phyloP scores from a whole-genome alignment of 805 yeast genomes.

The Metschnikowia reukaufii region DNA sequence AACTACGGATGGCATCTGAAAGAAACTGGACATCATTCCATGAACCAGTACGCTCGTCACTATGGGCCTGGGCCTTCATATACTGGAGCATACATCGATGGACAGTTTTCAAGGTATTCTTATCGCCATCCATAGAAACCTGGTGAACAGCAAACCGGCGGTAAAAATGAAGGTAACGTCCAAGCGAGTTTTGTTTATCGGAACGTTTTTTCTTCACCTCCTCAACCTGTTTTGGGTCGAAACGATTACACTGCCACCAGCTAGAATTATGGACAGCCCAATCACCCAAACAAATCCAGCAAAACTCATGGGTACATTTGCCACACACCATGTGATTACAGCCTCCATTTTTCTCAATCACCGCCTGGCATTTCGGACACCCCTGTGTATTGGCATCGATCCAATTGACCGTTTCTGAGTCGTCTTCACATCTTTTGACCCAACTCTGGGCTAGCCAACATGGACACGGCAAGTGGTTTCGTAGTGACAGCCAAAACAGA shows the following conservation, averaged over 20 bases:
- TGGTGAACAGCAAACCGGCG: slow-evolving; percentile 75
- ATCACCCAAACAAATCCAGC: slow-evolving; percentile 85
- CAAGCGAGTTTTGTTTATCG: slow-evolving; percentile 48
- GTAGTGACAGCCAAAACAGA: slow-evolving; percentile 73
- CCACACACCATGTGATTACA: slow-evolving; percentile 95
- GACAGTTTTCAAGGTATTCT: slow-evolving; percentile 58
- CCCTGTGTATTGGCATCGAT: slow-evolving; percentile 77
- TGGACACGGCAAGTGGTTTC: slow-evolving; percentile 87
- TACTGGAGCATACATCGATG: slow-evolving; percentile 61
- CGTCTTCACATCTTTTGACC: slow-evolving; percentile 79
- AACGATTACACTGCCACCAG: slow-evolving; percentile 68
- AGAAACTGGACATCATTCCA: slow-evolving; percentile 90
- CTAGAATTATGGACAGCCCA: slow-evolving; percentile 71
- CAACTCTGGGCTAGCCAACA: slow-evolving; percentile 69
- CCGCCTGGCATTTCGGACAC: slow-evolving; percentile 78
- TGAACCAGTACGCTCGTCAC: slow-evolving; percentile 36
- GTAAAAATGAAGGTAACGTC: slow-evolving; percentile 73
- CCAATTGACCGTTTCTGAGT: slow-evolving; percentile 88
- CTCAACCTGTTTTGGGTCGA: slow-evolving; percentile 32
- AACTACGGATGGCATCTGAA: slow-evolving; percentile 63
- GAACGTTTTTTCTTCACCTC: slow-evolving; percentile 44
- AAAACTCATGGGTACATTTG: slow-evolving; percentile 75
- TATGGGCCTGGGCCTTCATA: slow-evolving; percentile 55
- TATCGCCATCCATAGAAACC: slow-evolving; percentile 71
- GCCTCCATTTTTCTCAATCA: slow-evolving; percentile 93